A percentile compares a stretch with the other conserved stretches of the same genome.
phyloP scores from a whole-genome alignment of 176 grass and related monocot species.

The Poa pratensis region DNA sequence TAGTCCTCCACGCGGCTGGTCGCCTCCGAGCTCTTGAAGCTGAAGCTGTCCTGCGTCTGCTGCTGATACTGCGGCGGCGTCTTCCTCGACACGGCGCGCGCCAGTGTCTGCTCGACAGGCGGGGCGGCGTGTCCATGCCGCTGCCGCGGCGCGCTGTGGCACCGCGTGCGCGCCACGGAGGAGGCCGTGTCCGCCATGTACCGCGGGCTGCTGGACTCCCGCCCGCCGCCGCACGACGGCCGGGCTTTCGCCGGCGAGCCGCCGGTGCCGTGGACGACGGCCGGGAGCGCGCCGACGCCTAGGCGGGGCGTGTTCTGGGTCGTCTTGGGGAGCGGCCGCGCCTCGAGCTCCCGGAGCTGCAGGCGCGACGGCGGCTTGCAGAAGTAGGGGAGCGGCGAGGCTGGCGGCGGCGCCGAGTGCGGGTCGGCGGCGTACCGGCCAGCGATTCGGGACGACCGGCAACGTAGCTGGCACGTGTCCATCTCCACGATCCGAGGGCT shows the following conservation, averaged over 20 bases:
- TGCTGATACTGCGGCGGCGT: conserved; percentile 17
- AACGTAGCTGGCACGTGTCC: conserved; percentile 71
- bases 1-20: conserved; percentile 33
- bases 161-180: conserved; percentile 71
- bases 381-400: conserved; percentile 39
- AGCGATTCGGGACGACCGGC: conserved; percentile 52
- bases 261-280: neutral
- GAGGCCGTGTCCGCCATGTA: conserved; percentile 92
- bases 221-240: conserved; percentile 22
- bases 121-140: conserved; percentile 12
- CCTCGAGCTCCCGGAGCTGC: conserved; percentile 12
- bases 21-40: conserved; percentile 44
- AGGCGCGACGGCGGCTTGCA: conserved; percentile 40
- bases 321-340: conserved; percentile 44
- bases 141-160: conserved; percentile 68
- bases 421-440: conserved; percentile 34
- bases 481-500: conserved; percentile 91
- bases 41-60: conserved; percentile 45
- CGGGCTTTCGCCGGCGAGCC: conserved; percentile 51
- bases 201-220: conserved; percentile 47
- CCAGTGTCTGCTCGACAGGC: conserved; percentile 12
- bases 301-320: conserved; percentile 66
- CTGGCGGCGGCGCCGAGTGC: neutral
- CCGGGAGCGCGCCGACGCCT: conserved; percentile 1
- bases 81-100: conserved; percentile 34